These are phyloP conservation scores for Eucalyptus grandis DNA, from an alignment of 345 rosid genomes.

Conservation along the genomic window DNA sequence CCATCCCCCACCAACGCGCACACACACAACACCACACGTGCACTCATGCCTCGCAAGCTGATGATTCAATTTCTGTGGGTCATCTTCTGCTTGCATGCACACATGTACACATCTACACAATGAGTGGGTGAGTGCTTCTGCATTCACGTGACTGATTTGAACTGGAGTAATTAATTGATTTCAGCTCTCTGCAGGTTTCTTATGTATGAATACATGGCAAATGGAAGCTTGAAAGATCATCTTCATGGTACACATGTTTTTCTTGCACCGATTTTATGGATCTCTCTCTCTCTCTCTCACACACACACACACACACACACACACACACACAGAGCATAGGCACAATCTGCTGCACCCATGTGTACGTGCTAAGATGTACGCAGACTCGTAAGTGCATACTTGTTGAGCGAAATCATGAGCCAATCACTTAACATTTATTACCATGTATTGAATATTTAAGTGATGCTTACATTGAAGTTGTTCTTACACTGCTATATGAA, in stretches of 20 bases:
- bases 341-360: neutral
- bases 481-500: neutral
- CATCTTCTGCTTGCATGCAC: neutral
- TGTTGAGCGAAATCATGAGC: neutral
- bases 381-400: neutral
- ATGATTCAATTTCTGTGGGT: neutral
- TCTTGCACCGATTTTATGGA: neutral
- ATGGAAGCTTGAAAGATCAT: constrained; percentile 86
- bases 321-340: neutral
- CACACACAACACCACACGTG: neutral
- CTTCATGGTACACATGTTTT: constrained; percentile 59
- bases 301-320: neutral
- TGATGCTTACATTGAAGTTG: neutral
- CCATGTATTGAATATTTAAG: neutral
- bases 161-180: neutral
- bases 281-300: neutral
- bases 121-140: neutral
- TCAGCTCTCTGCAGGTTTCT: constrained; percentile 47
- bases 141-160: neutral
- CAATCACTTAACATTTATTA: neutral
- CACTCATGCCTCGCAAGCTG: neutral
- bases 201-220: constrained; percentile 83
- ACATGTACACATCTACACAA: neutral
- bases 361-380: neutral
- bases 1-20: neutral